Evolutionary conservation across 441 rosid species (phyloP).

Genomic region (Monsonia emarginata): DNA sequence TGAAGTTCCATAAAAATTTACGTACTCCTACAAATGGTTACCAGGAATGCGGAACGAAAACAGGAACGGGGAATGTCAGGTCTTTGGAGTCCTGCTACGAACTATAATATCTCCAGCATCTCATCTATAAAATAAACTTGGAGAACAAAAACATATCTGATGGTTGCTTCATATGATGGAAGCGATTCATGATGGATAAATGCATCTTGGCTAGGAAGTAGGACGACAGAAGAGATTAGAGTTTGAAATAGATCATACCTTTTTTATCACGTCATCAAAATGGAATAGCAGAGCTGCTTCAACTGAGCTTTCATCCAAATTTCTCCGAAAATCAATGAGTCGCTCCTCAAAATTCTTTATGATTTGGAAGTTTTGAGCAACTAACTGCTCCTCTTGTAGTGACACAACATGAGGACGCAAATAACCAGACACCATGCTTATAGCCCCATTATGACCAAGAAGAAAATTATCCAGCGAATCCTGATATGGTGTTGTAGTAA

Average conservation of each 20-base stretch:
- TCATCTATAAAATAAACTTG: too few relatives aligned
- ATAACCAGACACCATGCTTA: slow-evolving; percentile 24
- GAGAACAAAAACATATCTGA: too few relatives aligned
- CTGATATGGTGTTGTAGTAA: slow-evolving; percentile 30
- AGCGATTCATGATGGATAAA: too few relatives aligned
- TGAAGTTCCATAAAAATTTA: too few relatives aligned
- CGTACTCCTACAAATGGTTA: too few relatives aligned
- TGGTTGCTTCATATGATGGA: too few relatives aligned
- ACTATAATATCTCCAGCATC: too few relatives aligned
- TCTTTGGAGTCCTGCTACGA: too few relatives aligned
- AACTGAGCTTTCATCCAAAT: slow-evolving; percentile 38
- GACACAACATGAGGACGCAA: slow-evolving; percentile 38
- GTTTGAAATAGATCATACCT: slow-evolving; percentile 33
- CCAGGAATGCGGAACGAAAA: too few relatives aligned
- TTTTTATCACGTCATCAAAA: slow-evolving; percentile 37
- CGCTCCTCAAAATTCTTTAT: slow-evolving; percentile 52
- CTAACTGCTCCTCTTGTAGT: slow-evolving; percentile 36
- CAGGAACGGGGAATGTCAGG: too few relatives aligned
- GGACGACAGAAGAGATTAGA: not conserved
- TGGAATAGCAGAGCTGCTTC: slow-evolving; percentile 36
- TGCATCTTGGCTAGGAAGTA: too few relatives aligned
- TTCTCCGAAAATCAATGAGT: slow-evolving; percentile 31
- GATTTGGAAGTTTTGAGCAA: slow-evolving; percentile 45
- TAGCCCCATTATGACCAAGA: slow-evolving; percentile 33
- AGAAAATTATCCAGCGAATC: slow-evolving; percentile 54